Evolutionary conservation across 2,329 filamentous ascomycete species (phyloP).

Genomic region (Exutisphaerella laricina): DNA sequence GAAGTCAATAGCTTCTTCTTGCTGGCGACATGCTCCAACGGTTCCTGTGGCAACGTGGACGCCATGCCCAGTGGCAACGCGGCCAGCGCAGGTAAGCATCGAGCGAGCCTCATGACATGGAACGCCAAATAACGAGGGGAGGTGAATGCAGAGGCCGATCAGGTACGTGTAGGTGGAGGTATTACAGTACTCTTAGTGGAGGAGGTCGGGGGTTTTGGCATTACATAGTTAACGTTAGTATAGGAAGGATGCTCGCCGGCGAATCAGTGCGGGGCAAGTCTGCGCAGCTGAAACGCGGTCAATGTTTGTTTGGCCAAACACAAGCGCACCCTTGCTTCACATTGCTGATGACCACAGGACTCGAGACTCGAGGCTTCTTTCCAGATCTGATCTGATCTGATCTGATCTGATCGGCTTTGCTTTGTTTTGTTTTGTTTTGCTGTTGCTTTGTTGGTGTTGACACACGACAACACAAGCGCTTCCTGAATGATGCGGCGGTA

Average conservation of each 20-base stretch:
- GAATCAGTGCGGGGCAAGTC: too few species aligned
- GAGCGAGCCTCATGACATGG: constrained; percentile 3
- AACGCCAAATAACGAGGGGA: not conserved
- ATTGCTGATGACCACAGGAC: not conserved
- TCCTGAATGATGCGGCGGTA: not conserved
- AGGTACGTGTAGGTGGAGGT: not conserved
- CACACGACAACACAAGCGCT: not conserved
- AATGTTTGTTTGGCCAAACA: not conserved
- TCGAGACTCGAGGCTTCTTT: too few species aligned
- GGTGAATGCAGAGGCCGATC: not conserved
- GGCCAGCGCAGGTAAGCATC: constrained; percentile 5
- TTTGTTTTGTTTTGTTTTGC: too few species aligned
- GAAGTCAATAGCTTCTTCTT: constrained; percentile 22
- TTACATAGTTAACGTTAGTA: too few species aligned
- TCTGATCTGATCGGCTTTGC: too few species aligned
- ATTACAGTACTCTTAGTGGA: too few species aligned
- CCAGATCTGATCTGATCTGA: too few species aligned
- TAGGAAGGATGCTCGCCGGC: too few species aligned
- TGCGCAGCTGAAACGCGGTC: too few species aligned
- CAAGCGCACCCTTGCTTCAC: not conserved
- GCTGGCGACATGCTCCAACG: constrained; percentile 3
- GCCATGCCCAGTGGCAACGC: constrained; percentile 4
- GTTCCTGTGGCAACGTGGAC: constrained; percentile 9
- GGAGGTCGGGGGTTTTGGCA: too few species aligned
- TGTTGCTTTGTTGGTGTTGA: too few species aligned